Evolutionary conservation across 192 early-diverging fungal genomes (phyloP), one percentile per base, ranked within the genome.

Genomic region (Glomus cerebriforme): DNA sequence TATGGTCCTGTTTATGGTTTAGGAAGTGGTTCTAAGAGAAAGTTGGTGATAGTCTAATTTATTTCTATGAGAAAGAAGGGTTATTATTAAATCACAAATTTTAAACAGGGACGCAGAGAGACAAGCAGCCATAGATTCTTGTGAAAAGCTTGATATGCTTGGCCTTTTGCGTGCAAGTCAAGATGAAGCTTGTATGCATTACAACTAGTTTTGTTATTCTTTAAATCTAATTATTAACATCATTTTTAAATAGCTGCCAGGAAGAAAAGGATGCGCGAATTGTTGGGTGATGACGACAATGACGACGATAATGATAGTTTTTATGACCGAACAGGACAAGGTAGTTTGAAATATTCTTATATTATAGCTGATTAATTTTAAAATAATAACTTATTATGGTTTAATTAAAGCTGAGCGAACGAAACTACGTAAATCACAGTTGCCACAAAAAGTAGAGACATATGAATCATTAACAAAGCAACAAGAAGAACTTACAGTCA

Each of bases 301-400:
- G 88, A 90, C 47, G 88, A 90, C 43, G 88, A 90, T 58, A 87
- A 91, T 22, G 93, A 93, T 64, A 83, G 79, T 9, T 91, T 88
- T 77, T 94, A 92, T 79, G 93, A 94, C 79, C 80, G 87, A 71
- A 90, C 91, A 54, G 85, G 82, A 77, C 83, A 79, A 29, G 26
- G 72, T 63, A 62, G 39, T 65, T 39, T 58, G 22, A 35, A 22
- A 31, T 60, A 1, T 27, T 72, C 59, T 26, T 26, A 10, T 65
- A 32, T 66, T 29, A 7, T n/a, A 78, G 7, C 49, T n/a, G n/a
- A n/a, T n/a, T n/a, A 22, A 24, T 27, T 34, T 0, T 37, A 8
- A 27, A 68, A 45, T 17, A 65, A 2, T 43, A 34, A 54, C 2
- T 32, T 10, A 54, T 43, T 19, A 24, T 8, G 32, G 7, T 54